Percentiles rank a stretch among this genome's conserved stretches.
Conservation (phyloP, 2,329 filamentous ascomycete genomes). For the Bisporella sp. region DNA sequence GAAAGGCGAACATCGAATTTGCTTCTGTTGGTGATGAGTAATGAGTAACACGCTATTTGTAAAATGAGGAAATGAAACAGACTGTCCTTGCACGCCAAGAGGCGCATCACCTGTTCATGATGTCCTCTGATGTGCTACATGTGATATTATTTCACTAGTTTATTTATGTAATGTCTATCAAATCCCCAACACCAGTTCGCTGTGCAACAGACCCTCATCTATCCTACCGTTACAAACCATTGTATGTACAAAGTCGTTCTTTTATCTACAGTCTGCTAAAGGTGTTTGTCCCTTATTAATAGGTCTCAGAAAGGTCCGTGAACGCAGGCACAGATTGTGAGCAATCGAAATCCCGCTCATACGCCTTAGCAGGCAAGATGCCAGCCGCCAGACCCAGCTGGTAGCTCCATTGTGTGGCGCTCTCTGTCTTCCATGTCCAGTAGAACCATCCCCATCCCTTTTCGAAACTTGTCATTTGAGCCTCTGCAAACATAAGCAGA, state of each 20-base stretch:
- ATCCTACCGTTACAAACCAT: background rate
- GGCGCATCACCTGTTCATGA: too few relatives aligned
- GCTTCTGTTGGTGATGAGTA: too few relatives aligned
- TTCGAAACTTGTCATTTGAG: conserved; percentile 93
- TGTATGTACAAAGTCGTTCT: background rate
- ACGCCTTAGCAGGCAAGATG: conserved; percentile 71
- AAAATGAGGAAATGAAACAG: too few relatives aligned
- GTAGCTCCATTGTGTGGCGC: conserved; percentile 85
- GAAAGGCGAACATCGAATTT: too few relatives aligned
- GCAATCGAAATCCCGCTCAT: conserved; percentile 64
- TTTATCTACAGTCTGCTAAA: background rate
- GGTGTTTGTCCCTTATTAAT: conserved; percentile 22
- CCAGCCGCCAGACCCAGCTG: conserved; percentile 70
- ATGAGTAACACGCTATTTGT: too few relatives aligned
- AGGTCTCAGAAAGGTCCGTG: conserved; percentile 43
- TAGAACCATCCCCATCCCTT: conserved; percentile 97
- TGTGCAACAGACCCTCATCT: too few relatives aligned
- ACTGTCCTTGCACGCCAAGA: too few relatives aligned
- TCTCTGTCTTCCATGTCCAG: conserved; percentile 96
- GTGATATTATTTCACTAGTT: too few relatives aligned
- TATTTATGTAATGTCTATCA: too few relatives aligned
- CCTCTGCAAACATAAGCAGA: conserved; percentile 83
- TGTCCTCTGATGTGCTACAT: too few relatives aligned
- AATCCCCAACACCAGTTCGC: too few relatives aligned
- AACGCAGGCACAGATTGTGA: conserved; percentile 46